Conservation (phyloP, 495 filamentous ascomycete species). For the Penicillium soppii region DNA sequence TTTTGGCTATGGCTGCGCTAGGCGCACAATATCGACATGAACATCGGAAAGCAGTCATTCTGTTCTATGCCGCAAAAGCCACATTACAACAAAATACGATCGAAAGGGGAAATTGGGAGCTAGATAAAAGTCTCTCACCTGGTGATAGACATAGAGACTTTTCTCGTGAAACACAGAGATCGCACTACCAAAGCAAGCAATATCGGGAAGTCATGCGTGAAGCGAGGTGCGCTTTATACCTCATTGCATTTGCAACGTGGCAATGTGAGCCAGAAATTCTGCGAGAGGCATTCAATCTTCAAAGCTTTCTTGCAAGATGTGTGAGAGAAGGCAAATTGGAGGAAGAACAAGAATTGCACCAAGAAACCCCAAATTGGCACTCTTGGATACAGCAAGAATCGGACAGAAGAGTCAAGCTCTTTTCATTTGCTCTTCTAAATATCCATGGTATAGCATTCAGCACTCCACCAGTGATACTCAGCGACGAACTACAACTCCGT, state of each 20-base stretch:
- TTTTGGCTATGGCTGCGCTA: slow-evolving; percentile 26
- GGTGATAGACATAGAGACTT: not conserved
- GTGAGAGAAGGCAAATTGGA: slow-evolving; percentile 14
- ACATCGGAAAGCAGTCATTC: slow-evolving; percentile 10
- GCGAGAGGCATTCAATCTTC: slow-evolving; percentile 15
- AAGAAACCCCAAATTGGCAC: slow-evolving; percentile 9
- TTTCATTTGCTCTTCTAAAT: slow-evolving; percentile 38
- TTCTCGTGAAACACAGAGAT: too few species aligned
- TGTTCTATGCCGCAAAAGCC: slow-evolving; percentile 11
- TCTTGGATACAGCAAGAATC: slow-evolving; percentile 28
- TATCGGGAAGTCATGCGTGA: slow-evolving; percentile 3
- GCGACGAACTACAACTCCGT: slow-evolving; percentile 56
- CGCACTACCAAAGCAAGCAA: not conserved
- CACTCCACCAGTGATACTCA: slow-evolving; percentile 45
- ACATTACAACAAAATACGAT: slow-evolving; percentile 7
- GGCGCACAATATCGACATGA: slow-evolving; percentile 25
- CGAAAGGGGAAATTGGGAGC: not conserved
- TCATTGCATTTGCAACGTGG: slow-evolving; percentile 22
- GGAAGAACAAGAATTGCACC: not conserved
- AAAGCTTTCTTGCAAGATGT: slow-evolving; percentile 12
- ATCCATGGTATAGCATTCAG: slow-evolving; percentile 38
- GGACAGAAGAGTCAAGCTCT: slow-evolving; percentile 32
- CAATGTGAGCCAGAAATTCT: slow-evolving; percentile 8
- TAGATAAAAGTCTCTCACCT: not conserved
- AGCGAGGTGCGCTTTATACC: slow-evolving; percentile 8